phyloP scores from a whole-genome alignment of 345 rosid genomes.

The Rhizophora apiculata region DNA sequence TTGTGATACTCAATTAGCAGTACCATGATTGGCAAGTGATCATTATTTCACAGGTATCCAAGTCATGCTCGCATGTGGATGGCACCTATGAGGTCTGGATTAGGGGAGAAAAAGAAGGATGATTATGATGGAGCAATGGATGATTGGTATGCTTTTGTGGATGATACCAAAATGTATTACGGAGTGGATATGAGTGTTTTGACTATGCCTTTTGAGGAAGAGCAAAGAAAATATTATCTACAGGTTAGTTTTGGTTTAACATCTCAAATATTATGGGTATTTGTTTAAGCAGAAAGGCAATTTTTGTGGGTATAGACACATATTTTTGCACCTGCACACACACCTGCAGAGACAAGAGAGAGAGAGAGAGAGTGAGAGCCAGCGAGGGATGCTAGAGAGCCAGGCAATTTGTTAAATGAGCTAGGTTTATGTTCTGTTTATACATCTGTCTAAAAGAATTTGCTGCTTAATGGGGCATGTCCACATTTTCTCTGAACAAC shows the following conservation, averaged over 20 bases:
- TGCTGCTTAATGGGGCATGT: background rate
- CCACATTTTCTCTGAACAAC: background rate
- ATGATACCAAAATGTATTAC: conserved; percentile 58
- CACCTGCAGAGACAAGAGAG: too few species aligned
- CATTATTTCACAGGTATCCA: conserved; percentile 68
- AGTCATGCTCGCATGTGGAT: conserved; percentile 99
- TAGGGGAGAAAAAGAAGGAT: conserved; percentile 57
- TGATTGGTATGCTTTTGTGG: conserved; percentile 72
- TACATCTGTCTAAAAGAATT: background rate
- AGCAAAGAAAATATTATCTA: conserved; percentile 81
- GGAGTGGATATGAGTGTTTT: conserved; percentile 85
- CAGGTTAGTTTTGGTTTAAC: conserved; percentile 45
- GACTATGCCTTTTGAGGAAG: conserved; percentile 64
- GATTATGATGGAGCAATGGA: conserved; percentile 77
- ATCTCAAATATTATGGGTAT: background rate
- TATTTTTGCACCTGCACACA: too few species aligned
- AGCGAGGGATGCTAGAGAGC: too few species aligned
- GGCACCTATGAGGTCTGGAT: conserved; percentile 73
- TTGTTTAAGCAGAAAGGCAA: background rate
- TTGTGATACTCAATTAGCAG: background rate
- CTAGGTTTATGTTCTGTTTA: background rate
- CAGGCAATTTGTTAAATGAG: background rate
- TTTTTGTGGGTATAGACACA: too few species aligned
- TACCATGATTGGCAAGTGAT: background rate
- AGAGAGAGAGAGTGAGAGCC: too few species aligned